phyloP scores from a whole-genome alignment of 352 stramenopile species.

The Phytophthora uliginosa region DNA sequence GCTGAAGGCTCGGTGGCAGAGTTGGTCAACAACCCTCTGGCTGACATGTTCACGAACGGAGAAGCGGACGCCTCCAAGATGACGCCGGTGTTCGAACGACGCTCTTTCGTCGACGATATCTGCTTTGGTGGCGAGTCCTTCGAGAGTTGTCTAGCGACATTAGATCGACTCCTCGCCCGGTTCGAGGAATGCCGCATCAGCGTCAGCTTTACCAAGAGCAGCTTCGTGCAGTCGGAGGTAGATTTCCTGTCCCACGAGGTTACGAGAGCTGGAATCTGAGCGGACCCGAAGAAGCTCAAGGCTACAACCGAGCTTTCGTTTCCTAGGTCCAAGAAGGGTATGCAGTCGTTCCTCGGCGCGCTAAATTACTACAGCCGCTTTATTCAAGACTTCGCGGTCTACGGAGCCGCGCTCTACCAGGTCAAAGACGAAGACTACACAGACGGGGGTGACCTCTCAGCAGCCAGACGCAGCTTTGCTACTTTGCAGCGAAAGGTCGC shows the following conservation, averaged over 20 bases:
- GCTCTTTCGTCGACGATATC: neutral
- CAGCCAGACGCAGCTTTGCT: neutral
- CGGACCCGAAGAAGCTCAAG: neutral
- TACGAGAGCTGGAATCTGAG: neutral
- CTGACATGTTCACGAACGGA: neutral
- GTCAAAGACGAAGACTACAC: neutral
- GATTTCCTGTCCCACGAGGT: neutral
- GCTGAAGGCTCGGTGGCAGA: neutral
- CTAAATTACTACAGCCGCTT: neutral
- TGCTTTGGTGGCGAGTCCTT: neutral
- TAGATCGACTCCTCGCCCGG: neutral
- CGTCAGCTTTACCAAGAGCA: neutral
- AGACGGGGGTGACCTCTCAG: neutral
- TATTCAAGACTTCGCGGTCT: neutral
- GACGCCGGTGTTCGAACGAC: neutral
- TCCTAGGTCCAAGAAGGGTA: neutral
- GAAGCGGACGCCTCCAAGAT: neutral
- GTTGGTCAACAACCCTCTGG: neutral
- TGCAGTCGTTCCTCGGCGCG: neutral
- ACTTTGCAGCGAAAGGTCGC: neutral
- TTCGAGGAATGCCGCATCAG: neutral
- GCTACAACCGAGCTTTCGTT: neutral
- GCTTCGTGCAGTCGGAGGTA: neutral
- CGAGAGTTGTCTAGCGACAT: no score
- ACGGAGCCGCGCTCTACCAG: neutral